Evolutionary conservation across 2,329 filamentous ascomycete genomes (phyloP).

Genomic region (Tothia fuscella): DNA sequence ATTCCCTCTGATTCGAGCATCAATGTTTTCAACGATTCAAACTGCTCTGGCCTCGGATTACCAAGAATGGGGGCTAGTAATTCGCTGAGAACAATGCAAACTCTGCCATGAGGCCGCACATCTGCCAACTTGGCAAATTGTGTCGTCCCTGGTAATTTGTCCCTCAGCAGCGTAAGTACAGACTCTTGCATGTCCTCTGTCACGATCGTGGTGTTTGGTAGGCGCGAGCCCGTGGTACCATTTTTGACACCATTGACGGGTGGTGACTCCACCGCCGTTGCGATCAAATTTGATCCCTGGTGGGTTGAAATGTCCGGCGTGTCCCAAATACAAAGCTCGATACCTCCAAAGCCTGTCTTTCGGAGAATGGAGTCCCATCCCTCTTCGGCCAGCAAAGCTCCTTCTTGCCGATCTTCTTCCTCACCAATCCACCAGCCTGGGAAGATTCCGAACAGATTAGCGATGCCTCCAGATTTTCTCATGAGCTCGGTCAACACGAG

Average conservation of each 20-base stretch:
- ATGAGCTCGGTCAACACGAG: slow-evolving; percentile 14
- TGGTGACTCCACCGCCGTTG: no score
- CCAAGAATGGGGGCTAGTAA: background rate
- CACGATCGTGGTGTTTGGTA: no score
- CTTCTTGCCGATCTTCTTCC: background rate
- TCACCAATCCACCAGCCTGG: slow-evolving; percentile 18
- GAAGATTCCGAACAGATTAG: slow-evolving; percentile 16
- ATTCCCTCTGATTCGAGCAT: background rate
- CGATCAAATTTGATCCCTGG: no score
- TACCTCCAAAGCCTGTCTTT: slow-evolving; percentile 2
- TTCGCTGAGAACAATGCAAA: background rate
- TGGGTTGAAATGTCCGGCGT: no score
- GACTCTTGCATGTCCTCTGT: no score
- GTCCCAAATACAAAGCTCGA: no score
- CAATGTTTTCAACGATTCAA: slow-evolving; percentile 1
- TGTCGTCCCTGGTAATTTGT: no score
- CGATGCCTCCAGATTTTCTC: background rate
- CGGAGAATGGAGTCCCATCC: background rate
- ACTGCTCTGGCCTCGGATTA: background rate
- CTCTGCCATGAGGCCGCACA: background rate
- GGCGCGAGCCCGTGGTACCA: no score
- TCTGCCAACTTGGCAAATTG: no score
- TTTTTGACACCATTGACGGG: no score
- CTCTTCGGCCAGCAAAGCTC: background rate
- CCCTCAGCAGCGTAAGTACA: no score